These are phyloP conservation scores for Bombardia bombarda DNA, from an alignment of 495 filamentous ascomycete genomes.

Conservation along the genomic window DNA sequence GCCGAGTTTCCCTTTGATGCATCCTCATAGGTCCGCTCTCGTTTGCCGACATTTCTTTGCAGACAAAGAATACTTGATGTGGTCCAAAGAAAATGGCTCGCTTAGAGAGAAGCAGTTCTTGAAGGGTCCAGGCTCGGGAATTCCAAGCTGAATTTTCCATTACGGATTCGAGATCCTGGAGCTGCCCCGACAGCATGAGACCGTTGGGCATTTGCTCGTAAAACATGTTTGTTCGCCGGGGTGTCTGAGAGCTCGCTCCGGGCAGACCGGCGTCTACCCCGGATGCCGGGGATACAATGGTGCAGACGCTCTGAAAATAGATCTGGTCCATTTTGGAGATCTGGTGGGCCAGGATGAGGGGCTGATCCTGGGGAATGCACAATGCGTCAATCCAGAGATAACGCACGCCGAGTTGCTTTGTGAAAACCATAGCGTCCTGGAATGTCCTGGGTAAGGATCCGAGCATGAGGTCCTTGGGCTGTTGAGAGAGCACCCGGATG, in stretches of 20 bases:
- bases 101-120: background rate
- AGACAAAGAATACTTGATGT: background rate
- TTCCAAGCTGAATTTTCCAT: background rate
- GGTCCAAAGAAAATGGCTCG: background rate
- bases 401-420: background rate
- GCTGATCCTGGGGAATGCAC: constrained; percentile 1
- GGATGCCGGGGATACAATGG: background rate
- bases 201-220: too few relatives aligned
- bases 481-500: background rate
- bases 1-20: too few relatives aligned
- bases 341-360: background rate
- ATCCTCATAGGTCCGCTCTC: too few relatives aligned
- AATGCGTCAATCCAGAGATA: constrained; percentile 2
- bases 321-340: constrained; percentile 1
- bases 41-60: background rate
- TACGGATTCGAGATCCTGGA: too few relatives aligned
- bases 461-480: background rate
- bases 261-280: background rate
- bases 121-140: background rate
- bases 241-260: background rate
- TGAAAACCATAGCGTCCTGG: background rate
- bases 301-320: constrained; percentile 1
- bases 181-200: too few relatives aligned
- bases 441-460: background rate
- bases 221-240: background rate